These are phyloP conservation scores for Fusarium circinatum DNA, from an alignment of 2,329 filamentous ascomycete species.

Conservation along the genomic window DNA sequence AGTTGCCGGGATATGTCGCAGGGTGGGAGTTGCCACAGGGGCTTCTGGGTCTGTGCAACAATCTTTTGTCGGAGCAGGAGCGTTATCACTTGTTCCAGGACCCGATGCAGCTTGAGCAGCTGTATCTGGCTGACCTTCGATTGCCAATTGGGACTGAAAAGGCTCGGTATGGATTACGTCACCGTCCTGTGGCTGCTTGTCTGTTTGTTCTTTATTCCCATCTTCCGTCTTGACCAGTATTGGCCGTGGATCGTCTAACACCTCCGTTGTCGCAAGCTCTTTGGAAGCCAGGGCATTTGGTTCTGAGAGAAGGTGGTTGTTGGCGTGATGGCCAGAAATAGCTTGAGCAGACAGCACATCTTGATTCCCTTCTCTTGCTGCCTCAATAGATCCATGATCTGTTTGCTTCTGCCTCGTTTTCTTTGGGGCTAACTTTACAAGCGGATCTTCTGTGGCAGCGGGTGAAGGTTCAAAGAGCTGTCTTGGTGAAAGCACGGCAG, in stretches of 20 bases:
- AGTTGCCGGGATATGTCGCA: background rate
- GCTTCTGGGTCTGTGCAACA: background rate
- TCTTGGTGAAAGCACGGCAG: background rate
- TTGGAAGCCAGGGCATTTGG: background rate
- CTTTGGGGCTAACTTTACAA: constrained; percentile 37
- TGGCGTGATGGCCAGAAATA: background rate
- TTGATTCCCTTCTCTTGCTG: background rate
- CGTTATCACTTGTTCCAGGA: background rate
- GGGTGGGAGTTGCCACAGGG: background rate
- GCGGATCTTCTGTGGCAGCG: background rate
- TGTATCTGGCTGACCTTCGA: background rate
- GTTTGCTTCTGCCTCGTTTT: constrained; percentile 44
- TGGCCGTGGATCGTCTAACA: background rate
- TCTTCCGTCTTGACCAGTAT: background rate
- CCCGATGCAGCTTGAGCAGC: background rate
- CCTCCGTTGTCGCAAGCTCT: background rate
- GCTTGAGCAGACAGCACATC: background rate
- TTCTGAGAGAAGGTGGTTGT: background rate
- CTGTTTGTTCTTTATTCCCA: constrained; percentile 21
- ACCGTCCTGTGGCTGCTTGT: constrained; percentile 4
- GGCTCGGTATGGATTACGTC: background rate
- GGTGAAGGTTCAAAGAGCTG: background rate
- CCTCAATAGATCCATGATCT: background rate
- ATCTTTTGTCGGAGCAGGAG: background rate
- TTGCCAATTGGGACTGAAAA: background rate